Percentiles rank a stretch among this genome's conserved stretches.
Conservation (phyloP, 2,329 filamentous ascomycete genomes). For the Fusarium sp. region DNA sequence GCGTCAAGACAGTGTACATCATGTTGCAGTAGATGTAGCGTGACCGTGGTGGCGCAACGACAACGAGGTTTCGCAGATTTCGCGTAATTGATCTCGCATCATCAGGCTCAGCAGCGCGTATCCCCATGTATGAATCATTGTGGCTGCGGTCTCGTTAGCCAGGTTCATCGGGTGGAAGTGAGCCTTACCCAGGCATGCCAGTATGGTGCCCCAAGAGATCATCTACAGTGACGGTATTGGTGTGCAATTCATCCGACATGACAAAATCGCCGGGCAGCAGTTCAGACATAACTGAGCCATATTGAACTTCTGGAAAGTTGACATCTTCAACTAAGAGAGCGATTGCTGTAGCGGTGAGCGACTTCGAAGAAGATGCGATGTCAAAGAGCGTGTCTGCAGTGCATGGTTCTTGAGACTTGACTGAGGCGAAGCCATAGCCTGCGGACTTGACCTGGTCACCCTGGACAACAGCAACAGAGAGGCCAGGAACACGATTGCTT, state of each 20-base stretch:
- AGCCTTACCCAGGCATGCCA: slow-evolving; percentile 1
- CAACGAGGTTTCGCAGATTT: slow-evolving; percentile 9
- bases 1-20: slow-evolving; percentile 13
- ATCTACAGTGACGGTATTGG: background rate
- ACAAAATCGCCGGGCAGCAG: slow-evolving; percentile 6
- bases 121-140: slow-evolving; percentile 14
- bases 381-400: slow-evolving; percentile 12
- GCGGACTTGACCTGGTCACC: background rate
- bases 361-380: slow-evolving; percentile 15
- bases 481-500: background rate
- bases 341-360: background rate
- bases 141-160: background rate
- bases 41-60: background rate
- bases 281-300: background rate
- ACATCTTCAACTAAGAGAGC: background rate
- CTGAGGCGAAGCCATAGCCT: background rate
- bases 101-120: background rate
- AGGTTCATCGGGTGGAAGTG: accelerated
- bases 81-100: background rate
- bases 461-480: background rate
- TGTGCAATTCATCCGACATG: background rate
- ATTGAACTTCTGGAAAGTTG: background rate
- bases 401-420: background rate
- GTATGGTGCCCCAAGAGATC: slow-evolving; percentile 11
- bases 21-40: slow-evolving; percentile 20